Evolutionary conservation across 2,329 filamentous ascomycete species (phyloP), one percentile per base, ranked within the genome.

Genomic region (Xylaria sp.): DNA sequence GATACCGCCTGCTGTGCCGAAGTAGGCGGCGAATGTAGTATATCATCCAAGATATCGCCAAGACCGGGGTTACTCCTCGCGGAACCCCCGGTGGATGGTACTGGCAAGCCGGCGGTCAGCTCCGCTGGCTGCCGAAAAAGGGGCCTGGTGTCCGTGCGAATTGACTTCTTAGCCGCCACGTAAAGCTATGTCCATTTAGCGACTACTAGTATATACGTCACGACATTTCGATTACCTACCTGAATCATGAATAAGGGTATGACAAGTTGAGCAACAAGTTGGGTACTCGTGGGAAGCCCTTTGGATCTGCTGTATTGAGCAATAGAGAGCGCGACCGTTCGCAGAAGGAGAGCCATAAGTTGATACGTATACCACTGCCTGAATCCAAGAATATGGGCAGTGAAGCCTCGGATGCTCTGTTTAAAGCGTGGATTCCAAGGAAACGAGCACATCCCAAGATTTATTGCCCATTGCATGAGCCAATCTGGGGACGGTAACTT

Each of bases 371-470:
- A 92, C 85, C 92, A 92, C 61, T 88, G 85, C 3, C 83, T 82
- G 13, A 92, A 85, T 0, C 90, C 90, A 2, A 85, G 77, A 39
- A 92, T 83, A 66, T 87, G 89, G 70, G 82, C 85, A 34, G 84
- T 87, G 76, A 86, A 91, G 64, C 88, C 90, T n/a, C 86, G 83
- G 41, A 84, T 82, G 3, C 86, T 87, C 73, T 90, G 84, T 41
- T 87, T 84, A 72, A 92, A 87, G 67, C 86, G 86, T 0, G 90
- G 90, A 70, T 92, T 93, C 91, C 91, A 93, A 86, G 89, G 91
- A 13, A 86, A 79, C 2, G 89, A 86, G 20, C 85, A 73, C 2
- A 88, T 72, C 44, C 85, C 86, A 13, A 85, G 79, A 62, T 80
- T 73, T 23, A 90, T 79, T 23, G 86, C 83, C 75, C 84, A 83